These are phyloP conservation scores for Thermothelomyces thermophilus DNA, from an alignment of 2,329 filamentous ascomycete genomes.

Conservation along the genomic window DNA sequence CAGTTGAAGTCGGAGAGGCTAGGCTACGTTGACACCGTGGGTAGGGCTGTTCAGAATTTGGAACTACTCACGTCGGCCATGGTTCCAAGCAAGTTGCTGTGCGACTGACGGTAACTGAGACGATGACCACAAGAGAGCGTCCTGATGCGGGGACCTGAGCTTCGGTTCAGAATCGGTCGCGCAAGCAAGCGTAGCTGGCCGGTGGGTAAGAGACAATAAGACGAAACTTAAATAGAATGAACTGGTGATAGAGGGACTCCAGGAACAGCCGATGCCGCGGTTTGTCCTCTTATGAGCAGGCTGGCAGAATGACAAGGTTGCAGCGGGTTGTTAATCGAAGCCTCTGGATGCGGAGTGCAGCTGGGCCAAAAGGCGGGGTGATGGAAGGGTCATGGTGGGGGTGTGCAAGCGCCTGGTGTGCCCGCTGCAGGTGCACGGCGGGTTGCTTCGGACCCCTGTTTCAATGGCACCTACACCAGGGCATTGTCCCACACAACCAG, in stretches of 20 bases:
- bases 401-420: background rate
- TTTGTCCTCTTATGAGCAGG: conserved; percentile 5
- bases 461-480: conserved; percentile 3
- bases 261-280: background rate
- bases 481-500: background rate
- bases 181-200: background rate
- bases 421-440: background rate
- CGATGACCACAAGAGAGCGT: background rate
- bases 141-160: background rate
- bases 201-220: background rate
- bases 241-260: background rate
- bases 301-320: conserved; percentile 12
- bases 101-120: background rate
- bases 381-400: conserved; percentile 4
- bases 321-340: conserved; percentile 14
- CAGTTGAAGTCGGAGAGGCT: background rate
- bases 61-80: conserved; percentile 17
- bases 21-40: background rate
- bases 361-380: conserved; percentile 14
- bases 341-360: conserved; percentile 18
- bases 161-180: background rate
- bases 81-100: background rate
- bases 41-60: background rate
- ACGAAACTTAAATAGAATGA: background rate
- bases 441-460: conserved; percentile 10